Evolutionary conservation across 2,329 filamentous ascomycete genomes (phyloP), one percentile per base, ranked within the genome.

Genomic region (Periglandula ipomoeae): DNA sequence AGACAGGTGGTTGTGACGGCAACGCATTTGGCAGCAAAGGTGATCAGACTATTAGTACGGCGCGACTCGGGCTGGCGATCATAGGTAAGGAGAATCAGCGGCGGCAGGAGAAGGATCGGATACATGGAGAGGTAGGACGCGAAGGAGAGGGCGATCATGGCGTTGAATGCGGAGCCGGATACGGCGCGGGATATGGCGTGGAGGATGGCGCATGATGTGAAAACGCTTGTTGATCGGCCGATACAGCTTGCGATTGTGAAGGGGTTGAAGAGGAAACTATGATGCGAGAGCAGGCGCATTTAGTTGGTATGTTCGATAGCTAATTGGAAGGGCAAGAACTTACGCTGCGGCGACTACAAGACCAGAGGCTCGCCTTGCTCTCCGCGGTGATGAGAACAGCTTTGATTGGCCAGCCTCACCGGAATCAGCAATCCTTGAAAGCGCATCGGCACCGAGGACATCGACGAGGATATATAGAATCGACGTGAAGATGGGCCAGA

Each of bases 81-180:
- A 59, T 87, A 91, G 62, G 85, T 85, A 42, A 97, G 78, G 7
- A 96, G 73, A 6, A 87, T 69, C 3, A 96, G 72, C 1, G 93
- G 89, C 32, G 89, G 86, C 24, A 95, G 82, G 2, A 98, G 79
- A 2, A 98, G 79, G 7, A 89, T 73, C 1, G 93, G 93, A 61
- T 96, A 96, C 69, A 98, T 84, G 17, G 90, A 93, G 13, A 96
- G 75, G 67, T 97, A 97, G 13, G 88, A 82, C 17, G 91, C 90
- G 59, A 95, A 83, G 30, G 89, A 85, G 41, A 97, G 71, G 42
- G 90, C 85, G 26, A 97, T 78, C 72, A 95, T 85, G 48, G 89
- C 82, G 52, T 84, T 87, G 56, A 89, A 71, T 24, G 78, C 79
- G 44, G 81, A 81, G 48, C 89, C 89, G 24, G 76, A 70, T 42